Evolutionary conservation across 306 rosid genomes (phyloP).

Genomic region (Trifolium subterraneum): DNA sequence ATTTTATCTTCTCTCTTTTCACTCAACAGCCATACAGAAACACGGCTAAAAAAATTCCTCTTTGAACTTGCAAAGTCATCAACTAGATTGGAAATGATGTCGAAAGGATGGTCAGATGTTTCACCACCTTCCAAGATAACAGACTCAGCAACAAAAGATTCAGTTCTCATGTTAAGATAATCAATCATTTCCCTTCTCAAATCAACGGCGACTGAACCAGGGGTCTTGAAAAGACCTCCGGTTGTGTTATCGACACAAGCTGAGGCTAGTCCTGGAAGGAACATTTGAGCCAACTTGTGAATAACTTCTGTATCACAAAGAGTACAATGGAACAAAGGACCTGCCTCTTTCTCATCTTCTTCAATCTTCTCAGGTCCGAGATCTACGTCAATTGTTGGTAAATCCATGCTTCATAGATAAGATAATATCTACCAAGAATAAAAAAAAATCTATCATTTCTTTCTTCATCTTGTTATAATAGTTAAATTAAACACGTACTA

Average conservation of each 20-base stretch:
- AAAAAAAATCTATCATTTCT: too few species aligned
- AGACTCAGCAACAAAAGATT: slow-evolving; percentile 70
- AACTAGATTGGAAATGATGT: slow-evolving; percentile 68
- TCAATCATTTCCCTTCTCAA: slow-evolving; percentile 83
- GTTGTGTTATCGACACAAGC: slow-evolving; percentile 85
- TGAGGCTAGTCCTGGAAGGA: slow-evolving; percentile 78
- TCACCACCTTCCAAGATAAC: slow-evolving; percentile 61
- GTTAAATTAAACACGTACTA: too few species aligned
- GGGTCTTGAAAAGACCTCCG: slow-evolving; percentile 65
- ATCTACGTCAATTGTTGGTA: slow-evolving; percentile 48
- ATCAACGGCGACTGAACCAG: slow-evolving; percentile 75
- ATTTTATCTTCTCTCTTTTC: slow-evolving; percentile 88
- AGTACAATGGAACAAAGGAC: slow-evolving; percentile 60
- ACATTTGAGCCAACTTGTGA: slow-evolving; percentile 72
- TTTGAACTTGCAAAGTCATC: slow-evolving; percentile 73
- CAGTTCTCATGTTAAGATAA: slow-evolving; percentile 66
- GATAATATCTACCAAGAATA: slow-evolving; percentile 47
- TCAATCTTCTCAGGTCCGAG: slow-evolving; percentile 62
- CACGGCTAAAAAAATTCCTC: slow-evolving; percentile 73
- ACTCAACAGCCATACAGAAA: slow-evolving; percentile 79
- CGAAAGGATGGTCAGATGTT: slow-evolving; percentile 66
- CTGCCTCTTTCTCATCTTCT: slow-evolving; percentile 55
- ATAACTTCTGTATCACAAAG: slow-evolving; percentile 64
- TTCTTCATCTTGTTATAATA: too few species aligned
- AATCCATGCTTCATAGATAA: slow-evolving; percentile 54